These are phyloP conservation scores for Malus hybrid DNA, from an alignment of 331 rosid species.

Conservation along the genomic window DNA sequence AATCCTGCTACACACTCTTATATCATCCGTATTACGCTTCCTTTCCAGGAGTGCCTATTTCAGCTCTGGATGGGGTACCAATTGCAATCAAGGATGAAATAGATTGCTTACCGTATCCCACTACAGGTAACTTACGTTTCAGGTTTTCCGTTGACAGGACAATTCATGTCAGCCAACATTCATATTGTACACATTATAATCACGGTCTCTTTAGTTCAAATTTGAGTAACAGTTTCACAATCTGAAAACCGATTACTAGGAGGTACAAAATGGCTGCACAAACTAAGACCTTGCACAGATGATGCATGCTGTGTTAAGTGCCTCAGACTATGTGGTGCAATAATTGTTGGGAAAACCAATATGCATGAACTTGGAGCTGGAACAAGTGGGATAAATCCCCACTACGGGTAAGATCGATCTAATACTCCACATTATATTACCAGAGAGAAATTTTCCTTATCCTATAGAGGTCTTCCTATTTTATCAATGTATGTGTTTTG, in stretches of 20 bases:
- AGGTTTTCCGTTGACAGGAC: neutral
- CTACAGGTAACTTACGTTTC: constrained; percentile 52
- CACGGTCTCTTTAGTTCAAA: neutral
- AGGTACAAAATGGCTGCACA: constrained; percentile 91
- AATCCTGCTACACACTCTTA: neutral
- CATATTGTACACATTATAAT: neutral
- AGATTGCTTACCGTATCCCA: constrained; percentile 86
- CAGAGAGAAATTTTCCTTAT: neutral
- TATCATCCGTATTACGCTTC: neutral
- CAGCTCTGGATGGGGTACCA: constrained; percentile 73
- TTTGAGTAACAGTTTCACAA: neutral
- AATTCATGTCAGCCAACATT: too few relatives aligned
- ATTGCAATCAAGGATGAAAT: constrained; percentile 93
- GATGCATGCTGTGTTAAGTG: constrained; percentile 79
- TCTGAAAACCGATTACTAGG: constrained; percentile 32
- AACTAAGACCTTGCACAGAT: constrained; percentile 50
- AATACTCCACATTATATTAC: neutral
- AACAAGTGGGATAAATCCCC: constrained; percentile 90
- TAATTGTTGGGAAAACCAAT: constrained; percentile 90
- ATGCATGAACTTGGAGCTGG: constrained; percentile 98
- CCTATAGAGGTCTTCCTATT: neutral
- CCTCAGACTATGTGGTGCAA: constrained; percentile 70
- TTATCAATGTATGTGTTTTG: neutral
- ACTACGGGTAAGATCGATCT: constrained; percentile 57
- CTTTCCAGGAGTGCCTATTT: constrained; percentile 55